phyloP scores from a whole-genome alignment of 1,139 yeast species.

The Petasospora rhodanensis region DNA sequence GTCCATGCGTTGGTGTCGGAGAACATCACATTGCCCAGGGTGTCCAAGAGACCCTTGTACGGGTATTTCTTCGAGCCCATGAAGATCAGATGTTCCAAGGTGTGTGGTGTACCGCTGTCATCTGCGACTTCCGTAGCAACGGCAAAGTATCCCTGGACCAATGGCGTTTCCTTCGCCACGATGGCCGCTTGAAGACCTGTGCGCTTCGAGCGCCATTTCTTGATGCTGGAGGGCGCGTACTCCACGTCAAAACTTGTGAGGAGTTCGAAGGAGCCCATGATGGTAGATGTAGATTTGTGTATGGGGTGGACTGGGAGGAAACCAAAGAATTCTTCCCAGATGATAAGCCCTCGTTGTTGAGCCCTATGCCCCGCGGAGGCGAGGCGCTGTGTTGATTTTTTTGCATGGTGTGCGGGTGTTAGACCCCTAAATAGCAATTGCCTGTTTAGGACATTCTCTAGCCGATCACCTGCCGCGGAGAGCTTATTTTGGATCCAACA shows the following conservation, averaged over 20 bases:
- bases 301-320: too few relatives aligned
- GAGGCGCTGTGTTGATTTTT: too few relatives aligned
- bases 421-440: too few relatives aligned
- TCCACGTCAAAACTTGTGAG: slow-evolving; percentile 52
- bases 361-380: too few relatives aligned
- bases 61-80: slow-evolving; percentile 93
- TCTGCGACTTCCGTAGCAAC: slow-evolving; percentile 88
- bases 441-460: too few relatives aligned
- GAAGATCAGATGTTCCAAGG: slow-evolving; percentile 88
- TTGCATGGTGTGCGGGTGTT: too few relatives aligned
- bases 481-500: too few relatives aligned
- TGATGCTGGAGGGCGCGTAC: slow-evolving; percentile 59
- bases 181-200: slow-evolving; percentile 82
- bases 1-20: slow-evolving; percentile 98
- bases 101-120: slow-evolving; percentile 93
- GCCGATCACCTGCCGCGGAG: too few relatives aligned
- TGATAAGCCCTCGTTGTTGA: too few relatives aligned
- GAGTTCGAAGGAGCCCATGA: slow-evolving; percentile 35
- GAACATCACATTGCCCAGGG: slow-evolving; percentile 77
- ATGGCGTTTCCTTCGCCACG: slow-evolving; percentile 77
- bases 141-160: slow-evolving; percentile 89
- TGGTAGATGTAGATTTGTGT: background rate
- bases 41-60: slow-evolving; percentile 85
- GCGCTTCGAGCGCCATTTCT: slow-evolving; percentile 67
- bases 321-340: too few relatives aligned